Evolutionary conservation across 139 green algal genomes (phyloP), one percentile per base, ranked within the genome.

Genomic region (Chlorella sp.): DNA sequence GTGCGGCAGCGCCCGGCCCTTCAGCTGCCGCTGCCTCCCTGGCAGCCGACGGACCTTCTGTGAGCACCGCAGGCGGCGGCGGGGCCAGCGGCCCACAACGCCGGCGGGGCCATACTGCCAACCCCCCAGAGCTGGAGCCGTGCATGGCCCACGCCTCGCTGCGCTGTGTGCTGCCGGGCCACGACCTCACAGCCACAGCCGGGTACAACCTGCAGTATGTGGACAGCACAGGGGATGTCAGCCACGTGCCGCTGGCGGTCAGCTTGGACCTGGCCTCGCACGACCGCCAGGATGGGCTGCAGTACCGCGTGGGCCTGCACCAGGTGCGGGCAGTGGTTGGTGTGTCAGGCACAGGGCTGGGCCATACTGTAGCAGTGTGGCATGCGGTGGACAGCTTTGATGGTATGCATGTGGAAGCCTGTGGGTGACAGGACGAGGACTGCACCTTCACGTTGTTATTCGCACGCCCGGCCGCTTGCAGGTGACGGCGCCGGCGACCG

Each of bases 231-330:
- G 91, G 85, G 0, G 70, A 84, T 13, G 89, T 88, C 51, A 81
- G 46, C 44, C 69, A 43, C 34, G 89, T 94, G 22, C 90, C 90
- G 14, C 67, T 91, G 75, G 73, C 88, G 1, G 44, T 84, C 22
- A 85, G 83, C 9, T 65, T 93, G 46, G 89, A 94, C 84, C 43
- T 94, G 14, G 56, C 81, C 34, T 84, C 65, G 44, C 83, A 87
- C 24, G 80, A 90, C 83, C 76, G 91, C 40, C n/a, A 56, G 24
- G 91, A 94, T 76, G 91, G 91, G 30, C 84, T 94, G 64, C 91
- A 94, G 75, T 94, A 94, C 75, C 84, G 91, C 30, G 83, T 85
- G 28, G 91, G 91, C 38, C 30, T 94, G 67, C 90, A 93, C 82
- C 88, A 93, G 68, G 89, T 93, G 60, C 20, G 70, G 40, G 69